phyloP scores from a whole-genome alignment of 148 eudicot species.

The Hydrangea macrophylla region DNA sequence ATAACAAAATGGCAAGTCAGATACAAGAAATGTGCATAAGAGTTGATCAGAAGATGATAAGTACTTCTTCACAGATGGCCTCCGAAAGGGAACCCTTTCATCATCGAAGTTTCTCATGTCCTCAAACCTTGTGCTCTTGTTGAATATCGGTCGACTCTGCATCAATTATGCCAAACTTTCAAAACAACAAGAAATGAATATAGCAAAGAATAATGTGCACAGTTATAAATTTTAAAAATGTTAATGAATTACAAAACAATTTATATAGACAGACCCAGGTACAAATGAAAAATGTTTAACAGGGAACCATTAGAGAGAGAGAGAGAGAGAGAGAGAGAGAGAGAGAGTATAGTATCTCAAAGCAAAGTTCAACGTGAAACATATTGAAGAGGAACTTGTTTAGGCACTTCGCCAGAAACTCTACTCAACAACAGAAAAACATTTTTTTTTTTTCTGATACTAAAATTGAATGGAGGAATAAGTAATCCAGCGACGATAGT shows the following conservation, averaged over 20 bases:
- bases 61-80: conserved; percentile 70
- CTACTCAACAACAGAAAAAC: background rate
- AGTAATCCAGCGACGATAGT: background rate
- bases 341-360: no score
- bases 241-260: background rate
- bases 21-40: background rate
- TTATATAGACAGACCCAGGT: background rate
- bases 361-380: no score
- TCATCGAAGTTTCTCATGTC: conserved; percentile 87
- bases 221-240: background rate
- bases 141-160: conserved; percentile 97
- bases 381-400: no score
- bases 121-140: conserved; percentile 96
- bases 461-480: background rate
- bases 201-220: background rate
- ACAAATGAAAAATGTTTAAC: background rate
- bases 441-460: no score
- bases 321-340: no score
- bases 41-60: background rate
- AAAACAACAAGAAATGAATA: conserved; percentile 3
- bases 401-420: no score
- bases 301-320: background rate
- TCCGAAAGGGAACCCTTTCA: conserved; percentile 59
- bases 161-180: conserved; percentile 11
- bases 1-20: background rate